These are phyloP conservation scores for Puccinia triticina DNA, from an alignment of 1,284 basidiomycete genomes.

Conservation along the genomic window DNA sequence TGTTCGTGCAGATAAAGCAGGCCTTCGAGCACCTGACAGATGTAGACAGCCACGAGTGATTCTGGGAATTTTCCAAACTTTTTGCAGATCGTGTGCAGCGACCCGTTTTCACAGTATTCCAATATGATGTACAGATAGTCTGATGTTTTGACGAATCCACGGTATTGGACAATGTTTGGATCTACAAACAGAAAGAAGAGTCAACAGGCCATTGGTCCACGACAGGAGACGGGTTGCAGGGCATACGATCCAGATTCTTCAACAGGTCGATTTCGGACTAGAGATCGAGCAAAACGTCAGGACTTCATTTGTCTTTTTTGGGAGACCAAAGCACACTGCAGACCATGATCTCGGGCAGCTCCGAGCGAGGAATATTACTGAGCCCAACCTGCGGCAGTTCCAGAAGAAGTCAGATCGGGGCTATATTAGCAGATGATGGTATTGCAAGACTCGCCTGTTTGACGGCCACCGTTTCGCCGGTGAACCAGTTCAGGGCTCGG, in stretches of 20 bases:
- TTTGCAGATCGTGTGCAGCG: slow-evolving; percentile 90
- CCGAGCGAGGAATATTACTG: slow-evolving; percentile 85
- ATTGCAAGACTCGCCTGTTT: slow-evolving; percentile 73
- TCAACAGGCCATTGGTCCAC: no score
- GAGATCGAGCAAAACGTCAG: slow-evolving; percentile 21
- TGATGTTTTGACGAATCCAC: slow-evolving; percentile 91
- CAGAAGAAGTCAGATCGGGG: no score
- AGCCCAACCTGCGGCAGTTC: slow-evolving; percentile 66
- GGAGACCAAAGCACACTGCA: slow-evolving; percentile 54
- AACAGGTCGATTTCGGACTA: slow-evolving; percentile 95
- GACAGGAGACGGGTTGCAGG: neutral
- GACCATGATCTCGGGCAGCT: slow-evolving; percentile 96
- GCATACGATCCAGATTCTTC: slow-evolving; percentile 85
- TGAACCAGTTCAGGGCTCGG: slow-evolving; percentile 88
- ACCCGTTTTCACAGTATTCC: slow-evolving; percentile 95
- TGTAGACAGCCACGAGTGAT: slow-evolving; percentile 91
- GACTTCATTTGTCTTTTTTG: neutral
- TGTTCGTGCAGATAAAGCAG: slow-evolving; percentile 93
- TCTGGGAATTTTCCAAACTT: slow-evolving; percentile 97
- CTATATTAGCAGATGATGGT: no score
- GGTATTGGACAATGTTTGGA: slow-evolving; percentile 97
- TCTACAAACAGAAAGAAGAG: slow-evolving; percentile 57
- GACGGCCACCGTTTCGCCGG: slow-evolving; percentile 91
- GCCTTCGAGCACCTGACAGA: slow-evolving; percentile 85
- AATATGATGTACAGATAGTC: slow-evolving; percentile 95